phyloP scores from a whole-genome alignment of 75 land plant species.

The Picea glauca region DNA sequence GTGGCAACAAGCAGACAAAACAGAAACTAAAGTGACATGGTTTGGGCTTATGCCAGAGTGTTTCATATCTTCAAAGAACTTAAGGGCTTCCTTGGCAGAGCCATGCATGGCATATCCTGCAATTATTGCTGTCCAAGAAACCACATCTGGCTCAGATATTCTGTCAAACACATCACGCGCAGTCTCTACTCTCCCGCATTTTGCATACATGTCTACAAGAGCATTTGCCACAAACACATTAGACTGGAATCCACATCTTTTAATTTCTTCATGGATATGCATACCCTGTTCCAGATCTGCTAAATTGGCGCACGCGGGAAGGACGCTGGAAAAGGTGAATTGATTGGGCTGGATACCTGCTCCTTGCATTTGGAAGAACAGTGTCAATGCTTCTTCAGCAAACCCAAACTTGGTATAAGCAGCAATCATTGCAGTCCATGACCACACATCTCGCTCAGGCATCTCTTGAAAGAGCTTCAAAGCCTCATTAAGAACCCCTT shows the following conservation, averaged over 20 bases:
- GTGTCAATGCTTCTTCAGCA: conserved; percentile 1
- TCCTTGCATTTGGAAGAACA: conserved; percentile 7
- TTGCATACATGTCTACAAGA: conserved; percentile 24
- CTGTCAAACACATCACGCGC: conserved; percentile 13
- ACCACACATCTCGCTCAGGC: not conserved
- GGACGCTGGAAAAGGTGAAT: conserved; percentile 9
- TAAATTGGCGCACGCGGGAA: conserved; percentile 11
- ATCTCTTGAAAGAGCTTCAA: conserved; percentile 5
- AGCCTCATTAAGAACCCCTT: conserved; percentile 6
- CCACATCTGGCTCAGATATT: conserved; percentile 3
- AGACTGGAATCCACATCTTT: not conserved
- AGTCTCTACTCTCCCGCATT: conserved; percentile 15
- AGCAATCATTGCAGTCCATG: too few species aligned
- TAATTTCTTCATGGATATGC: conserved; percentile 11
- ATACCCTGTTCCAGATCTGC: conserved; percentile 14
- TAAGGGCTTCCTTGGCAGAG: conserved; percentile 3
- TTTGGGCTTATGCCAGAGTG: conserved; percentile 4
- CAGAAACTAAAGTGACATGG: not conserved
- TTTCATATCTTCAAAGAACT: conserved; percentile 19
- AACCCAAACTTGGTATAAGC: not conserved
- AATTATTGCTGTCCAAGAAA: conserved; percentile 25
- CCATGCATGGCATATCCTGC: conserved; percentile 21
- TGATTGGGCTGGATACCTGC: not conserved
- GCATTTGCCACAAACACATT: conserved; percentile 10
- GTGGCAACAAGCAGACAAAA: too few species aligned